These are phyloP conservation scores for Benincasa hispida DNA, from an alignment of 306 rosid species.

Conservation along the genomic window DNA sequence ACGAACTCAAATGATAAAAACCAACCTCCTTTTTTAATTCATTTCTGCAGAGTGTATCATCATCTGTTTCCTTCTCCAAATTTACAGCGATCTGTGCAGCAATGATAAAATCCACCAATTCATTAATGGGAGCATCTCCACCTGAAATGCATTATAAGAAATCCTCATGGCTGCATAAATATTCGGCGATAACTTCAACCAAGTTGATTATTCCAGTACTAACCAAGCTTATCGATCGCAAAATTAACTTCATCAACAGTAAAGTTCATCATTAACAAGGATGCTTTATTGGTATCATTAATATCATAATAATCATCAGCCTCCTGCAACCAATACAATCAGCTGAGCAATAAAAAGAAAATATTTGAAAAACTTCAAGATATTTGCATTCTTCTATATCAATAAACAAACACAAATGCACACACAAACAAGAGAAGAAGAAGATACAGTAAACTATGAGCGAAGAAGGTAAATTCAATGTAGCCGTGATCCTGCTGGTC, in stretches of 20 bases:
- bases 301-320: conserved; percentile 28
- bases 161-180: not conserved
- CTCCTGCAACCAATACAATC: conserved; percentile 37
- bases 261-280: conserved; percentile 75
- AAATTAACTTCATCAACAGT: conserved; percentile 53
- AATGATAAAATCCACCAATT: conserved; percentile 67
- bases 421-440: not conserved
- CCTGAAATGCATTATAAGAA: conserved; percentile 33
- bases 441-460: not conserved
- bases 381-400: not conserved
- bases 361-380: not conserved
- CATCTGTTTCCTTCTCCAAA: conserved; percentile 37
- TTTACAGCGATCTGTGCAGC: conserved; percentile 73
- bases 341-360: conserved; percentile 13
- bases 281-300: conserved; percentile 37
- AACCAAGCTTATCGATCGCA: conserved; percentile 72
- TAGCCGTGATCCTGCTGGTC: too few species aligned
- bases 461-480: not conserved
- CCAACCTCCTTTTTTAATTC: conserved; percentile 46
- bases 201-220: conserved; percentile 9
- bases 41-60: conserved; percentile 22
- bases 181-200: not conserved
- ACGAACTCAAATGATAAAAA: not conserved
- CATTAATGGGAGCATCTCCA: conserved; percentile 48
- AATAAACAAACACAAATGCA: not conserved